Conservation (phyloP, 257 asterid species). For the Capsicum pubescens region DNA sequence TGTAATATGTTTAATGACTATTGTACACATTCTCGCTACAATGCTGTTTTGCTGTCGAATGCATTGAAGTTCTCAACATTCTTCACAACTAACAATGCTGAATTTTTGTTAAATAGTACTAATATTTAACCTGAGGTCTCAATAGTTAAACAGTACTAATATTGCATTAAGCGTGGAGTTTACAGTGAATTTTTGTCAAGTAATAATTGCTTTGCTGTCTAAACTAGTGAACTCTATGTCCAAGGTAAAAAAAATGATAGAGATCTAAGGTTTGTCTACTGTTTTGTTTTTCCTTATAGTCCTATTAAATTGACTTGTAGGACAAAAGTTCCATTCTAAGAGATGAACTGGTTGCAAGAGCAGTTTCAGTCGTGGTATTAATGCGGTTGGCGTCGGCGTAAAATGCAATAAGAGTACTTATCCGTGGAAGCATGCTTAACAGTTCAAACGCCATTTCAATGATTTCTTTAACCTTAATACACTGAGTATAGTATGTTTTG, state of each 20-base stretch:
- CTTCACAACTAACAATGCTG: conserved; percentile 20
- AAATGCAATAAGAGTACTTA: not conserved
- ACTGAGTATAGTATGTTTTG: not conserved
- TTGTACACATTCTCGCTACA: not conserved
- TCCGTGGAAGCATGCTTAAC: conserved; percentile 13
- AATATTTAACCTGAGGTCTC: no score
- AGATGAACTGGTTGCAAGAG: conserved; percentile 2
- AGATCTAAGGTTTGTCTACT: not conserved
- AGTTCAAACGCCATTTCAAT: conserved; percentile 15
- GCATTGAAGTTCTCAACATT: conserved; percentile 7
- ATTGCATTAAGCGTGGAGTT: not conserved
- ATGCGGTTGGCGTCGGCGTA: not conserved
- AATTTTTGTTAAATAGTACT: not conserved
- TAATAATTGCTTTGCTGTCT: not conserved
- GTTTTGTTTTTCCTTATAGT: not conserved
- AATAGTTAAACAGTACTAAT: not conserved
- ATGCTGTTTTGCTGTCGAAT: not conserved
- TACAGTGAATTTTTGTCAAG: not conserved
- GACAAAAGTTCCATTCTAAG: not conserved
- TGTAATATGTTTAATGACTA: not conserved
- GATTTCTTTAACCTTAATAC: not conserved
- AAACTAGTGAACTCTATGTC: conserved; percentile 3
- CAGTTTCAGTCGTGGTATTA: not conserved
- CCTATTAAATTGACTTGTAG: not conserved
- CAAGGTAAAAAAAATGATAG: conserved; percentile 1